These are phyloP conservation scores for Lanzia echinophila DNA, from an alignment of 2,329 filamentous ascomycete genomes.

Conservation along the genomic window DNA sequence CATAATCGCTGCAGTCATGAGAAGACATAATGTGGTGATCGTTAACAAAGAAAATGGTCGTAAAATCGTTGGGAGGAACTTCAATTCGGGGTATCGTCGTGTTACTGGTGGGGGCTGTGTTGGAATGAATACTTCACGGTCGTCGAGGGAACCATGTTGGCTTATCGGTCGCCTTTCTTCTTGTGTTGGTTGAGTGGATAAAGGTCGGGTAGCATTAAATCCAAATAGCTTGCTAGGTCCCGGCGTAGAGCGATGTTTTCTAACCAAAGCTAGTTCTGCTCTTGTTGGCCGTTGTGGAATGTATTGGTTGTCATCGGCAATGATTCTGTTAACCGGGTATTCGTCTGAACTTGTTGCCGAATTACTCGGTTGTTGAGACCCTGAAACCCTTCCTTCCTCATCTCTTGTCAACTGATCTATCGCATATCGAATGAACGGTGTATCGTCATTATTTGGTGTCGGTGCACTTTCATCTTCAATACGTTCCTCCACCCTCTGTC, in stretches of 20 bases:
- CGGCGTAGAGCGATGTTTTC: slow-evolving; percentile 32
- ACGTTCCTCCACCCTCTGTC: slow-evolving; percentile 15
- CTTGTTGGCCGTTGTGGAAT: slow-evolving; percentile 18
- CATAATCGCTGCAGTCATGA: slow-evolving; percentile 67
- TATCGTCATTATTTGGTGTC: slow-evolving; percentile 65
- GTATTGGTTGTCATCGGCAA: slow-evolving; percentile 38
- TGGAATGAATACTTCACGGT: slow-evolving; percentile 40
- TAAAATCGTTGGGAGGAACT: slow-evolving; percentile 66
- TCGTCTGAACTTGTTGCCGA: slow-evolving; percentile 29
- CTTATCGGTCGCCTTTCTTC: background rate
- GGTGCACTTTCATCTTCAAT: slow-evolving; percentile 15
- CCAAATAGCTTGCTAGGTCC: slow-evolving; percentile 24
- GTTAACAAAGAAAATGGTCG: slow-evolving; percentile 56
- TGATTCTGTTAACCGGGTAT: slow-evolving; percentile 44
- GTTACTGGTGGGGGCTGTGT: slow-evolving; percentile 38
- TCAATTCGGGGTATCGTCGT: slow-evolving; percentile 46
- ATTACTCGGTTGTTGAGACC: slow-evolving; percentile 35
- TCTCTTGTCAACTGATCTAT: slow-evolving; percentile 78
- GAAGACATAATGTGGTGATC: slow-evolving; percentile 53
- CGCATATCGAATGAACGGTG: slow-evolving; percentile 82
- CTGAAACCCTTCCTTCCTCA: slow-evolving; percentile 44
- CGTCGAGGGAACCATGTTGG: slow-evolving; percentile 1
- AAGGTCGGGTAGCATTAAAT: slow-evolving; percentile 27
- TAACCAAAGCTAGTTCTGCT: slow-evolving; percentile 28
- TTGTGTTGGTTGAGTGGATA: slow-evolving; percentile 14